phyloP scores from a whole-genome alignment of 2,329 filamentous ascomycete species.

The Camptophora hylomeconis region DNA sequence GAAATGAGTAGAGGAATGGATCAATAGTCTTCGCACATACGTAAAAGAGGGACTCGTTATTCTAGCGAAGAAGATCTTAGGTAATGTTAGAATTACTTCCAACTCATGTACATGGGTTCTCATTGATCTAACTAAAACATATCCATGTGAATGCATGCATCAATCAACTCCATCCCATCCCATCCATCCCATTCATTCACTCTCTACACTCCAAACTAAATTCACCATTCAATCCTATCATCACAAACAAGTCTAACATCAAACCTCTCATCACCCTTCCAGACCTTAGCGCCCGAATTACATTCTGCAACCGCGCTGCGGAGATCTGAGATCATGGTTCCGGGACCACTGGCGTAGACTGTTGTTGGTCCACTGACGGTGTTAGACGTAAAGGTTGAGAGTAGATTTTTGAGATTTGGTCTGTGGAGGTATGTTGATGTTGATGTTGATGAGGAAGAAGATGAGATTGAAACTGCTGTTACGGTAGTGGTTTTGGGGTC shows the following conservation, averaged over 20 bases:
- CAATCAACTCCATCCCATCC: too few relatives aligned
- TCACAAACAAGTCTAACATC: slow-evolving; percentile 48
- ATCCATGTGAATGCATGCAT: too few relatives aligned
- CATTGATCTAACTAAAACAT: too few relatives aligned
- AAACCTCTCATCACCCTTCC: slow-evolving; percentile 43
- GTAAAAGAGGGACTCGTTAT: too few relatives aligned
- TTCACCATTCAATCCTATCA: slow-evolving; percentile 38
- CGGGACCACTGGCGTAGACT: slow-evolving; percentile 49
- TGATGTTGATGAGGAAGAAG: slow-evolving; percentile 4
- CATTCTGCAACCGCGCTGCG: slow-evolving; percentile 39
- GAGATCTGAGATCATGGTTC: slow-evolving; percentile 46
- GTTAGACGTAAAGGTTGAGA: slow-evolving; percentile 36
- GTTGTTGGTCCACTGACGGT: slow-evolving; percentile 37
- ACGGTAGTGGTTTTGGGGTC: slow-evolving; percentile 3
- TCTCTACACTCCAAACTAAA: too few relatives aligned
- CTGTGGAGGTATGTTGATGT: too few relatives aligned
- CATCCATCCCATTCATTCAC: too few relatives aligned
- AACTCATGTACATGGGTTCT: too few relatives aligned
- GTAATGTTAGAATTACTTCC: too few relatives aligned
- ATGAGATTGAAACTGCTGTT: slow-evolving; percentile 12
- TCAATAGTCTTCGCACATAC: too few relatives aligned
- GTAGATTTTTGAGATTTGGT: slow-evolving; percentile 34
- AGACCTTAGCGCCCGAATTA: slow-evolving; percentile 42
- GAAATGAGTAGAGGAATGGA: too few relatives aligned
- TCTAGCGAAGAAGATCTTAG: too few relatives aligned